A percentile compares a stretch with the other conserved stretches of the same genome.
These are phyloP conservation scores for Rubia tinctorum DNA, from an alignment of 305 asterid species.

Conservation along the genomic window DNA sequence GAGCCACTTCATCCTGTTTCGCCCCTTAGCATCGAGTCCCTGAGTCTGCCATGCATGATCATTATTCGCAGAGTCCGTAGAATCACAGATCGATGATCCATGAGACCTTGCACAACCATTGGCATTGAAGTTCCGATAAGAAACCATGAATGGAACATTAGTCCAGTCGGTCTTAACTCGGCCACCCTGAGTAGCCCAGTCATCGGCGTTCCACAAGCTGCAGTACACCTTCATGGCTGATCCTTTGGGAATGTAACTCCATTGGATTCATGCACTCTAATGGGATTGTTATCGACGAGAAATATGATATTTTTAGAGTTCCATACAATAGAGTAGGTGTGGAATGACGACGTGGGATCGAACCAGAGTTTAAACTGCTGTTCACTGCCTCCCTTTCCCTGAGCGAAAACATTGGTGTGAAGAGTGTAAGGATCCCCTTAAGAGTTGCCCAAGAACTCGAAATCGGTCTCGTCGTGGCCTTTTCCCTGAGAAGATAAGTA, in stretches of 20 bases:
- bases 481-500: constrained; percentile 19
- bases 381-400: constrained; percentile 64
- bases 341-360: constrained; percentile 52
- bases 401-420: constrained; percentile 51
- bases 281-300: constrained; percentile 37
- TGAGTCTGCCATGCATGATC: constrained; percentile 28
- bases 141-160: constrained; percentile 37
- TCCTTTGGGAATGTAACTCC: constrained; percentile 37
- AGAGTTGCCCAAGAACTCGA: constrained; percentile 47
- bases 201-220: constrained; percentile 50
- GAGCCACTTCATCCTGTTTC: constrained; percentile 51
- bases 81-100: constrained; percentile 6
- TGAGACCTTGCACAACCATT: constrained; percentile 8
- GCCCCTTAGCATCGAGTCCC: constrained; percentile 38
- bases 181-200: constrained; percentile 49
- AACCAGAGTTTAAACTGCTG: constrained; percentile 62
- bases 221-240: constrained; percentile 37
- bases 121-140: constrained; percentile 36
- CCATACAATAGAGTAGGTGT: constrained; percentile 52
- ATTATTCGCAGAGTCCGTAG: constrained; percentile 4
- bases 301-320: constrained; percentile 43
- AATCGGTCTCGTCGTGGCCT: constrained; percentile 53
- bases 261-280: constrained; percentile 32
- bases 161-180: constrained; percentile 42
- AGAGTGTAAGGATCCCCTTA: constrained; percentile 46